Base-by-base conservation (phyloP, 192 early-diverging fungal species). In the Coemansia sp. region DNA sequence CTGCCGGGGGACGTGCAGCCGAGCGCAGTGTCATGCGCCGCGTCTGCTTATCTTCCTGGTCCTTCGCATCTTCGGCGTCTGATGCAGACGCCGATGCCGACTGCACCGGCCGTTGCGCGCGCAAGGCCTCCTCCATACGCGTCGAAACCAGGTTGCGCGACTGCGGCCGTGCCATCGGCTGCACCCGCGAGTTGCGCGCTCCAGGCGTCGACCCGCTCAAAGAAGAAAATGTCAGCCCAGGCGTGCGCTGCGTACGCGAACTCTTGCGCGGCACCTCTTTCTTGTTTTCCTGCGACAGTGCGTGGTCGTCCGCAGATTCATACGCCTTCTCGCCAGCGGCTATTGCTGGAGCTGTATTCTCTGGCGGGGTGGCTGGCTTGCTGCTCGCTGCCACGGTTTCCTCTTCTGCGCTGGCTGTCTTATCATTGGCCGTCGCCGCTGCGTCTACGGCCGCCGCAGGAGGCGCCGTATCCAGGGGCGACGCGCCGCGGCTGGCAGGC, bases 71-170 rank as follows among this genome's bases (percentile, higher is more conserved):
- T 20, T 41, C 37, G 35, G n/a, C 22, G 5, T 38, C 35, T 6
- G 41, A 17, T 3, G 55, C 58, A 37, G 34, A 38, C 1, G 62
- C 18, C 22, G 8, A n/a, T 5, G 18, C 20, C 4, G 65, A 12
- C 32, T 62, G 60, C 12, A 57, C 52, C 9, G 80, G 72, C 0
- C 72, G 68, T 52, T 67, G 72, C 0, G 65, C 64, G 5, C 75
- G 72, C 65, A 83, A 64, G 8, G 80, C 80, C 67, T 83, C 80
- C 38, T 83, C 80, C 64, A 83, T 64, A n/a, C 80, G 71, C 41
- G 67, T 64, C 3, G 75, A 68, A 9, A 78, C 80, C 17, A 74
- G 38, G 68, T 68, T 71, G 41, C 75, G 72, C 28, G 75, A 69
- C 43, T 73, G 72, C 15, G 74, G 68, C 1, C 80, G 71, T 3